phyloP scores from a whole-genome alignment of 2,329 filamentous ascomycete genomes.

The Botrytis hyacinthi region DNA sequence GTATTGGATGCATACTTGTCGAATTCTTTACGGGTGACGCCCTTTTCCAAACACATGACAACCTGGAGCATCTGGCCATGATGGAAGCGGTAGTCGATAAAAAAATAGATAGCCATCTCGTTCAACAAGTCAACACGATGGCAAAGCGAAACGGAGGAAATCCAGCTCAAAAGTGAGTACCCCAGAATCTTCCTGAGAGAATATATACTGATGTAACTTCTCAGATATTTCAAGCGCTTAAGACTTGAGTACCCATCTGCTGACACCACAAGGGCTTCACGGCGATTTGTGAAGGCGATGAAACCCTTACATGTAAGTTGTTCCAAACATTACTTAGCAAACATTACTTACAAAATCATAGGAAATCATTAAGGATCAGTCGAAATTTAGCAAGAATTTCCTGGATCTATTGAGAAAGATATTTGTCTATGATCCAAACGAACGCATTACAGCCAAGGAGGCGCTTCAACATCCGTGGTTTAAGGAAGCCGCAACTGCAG shows the following conservation, averaged over 20 bases:
- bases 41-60: slow-evolving; percentile 70
- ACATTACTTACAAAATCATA: slow-evolving; percentile 39
- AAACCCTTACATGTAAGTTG: slow-evolving; percentile 59
- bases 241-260: slow-evolving; percentile 63
- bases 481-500: slow-evolving; percentile 59
- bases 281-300: slow-evolving; percentile 70
- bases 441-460: slow-evolving; percentile 65
- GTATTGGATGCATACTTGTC: slow-evolving; percentile 69
- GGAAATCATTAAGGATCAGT: slow-evolving; percentile 64
- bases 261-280: slow-evolving; percentile 63
- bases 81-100: slow-evolving; percentile 66
- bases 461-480: slow-evolving; percentile 68
- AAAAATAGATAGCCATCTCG: slow-evolving; percentile 57
- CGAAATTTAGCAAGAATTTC: slow-evolving; percentile 59
- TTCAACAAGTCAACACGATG: slow-evolving; percentile 57
- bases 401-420: slow-evolving; percentile 64
- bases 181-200: background rate
- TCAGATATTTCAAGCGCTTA: slow-evolving; percentile 64
- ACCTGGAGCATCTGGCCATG: slow-evolving; percentile 72
- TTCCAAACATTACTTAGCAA: background rate
- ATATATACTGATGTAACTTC: slow-evolving; percentile 35
- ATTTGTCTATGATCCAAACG: slow-evolving; percentile 64
- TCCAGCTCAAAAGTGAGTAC: slow-evolving; percentile 61
- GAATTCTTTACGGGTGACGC: slow-evolving; percentile 72
- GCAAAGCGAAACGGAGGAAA: slow-evolving; percentile 56